Evolutionary conservation across 768 basidiomycete genomes (phyloP), one percentile per base, ranked within the genome.

Genomic region (Boletellus emodensis): DNA sequence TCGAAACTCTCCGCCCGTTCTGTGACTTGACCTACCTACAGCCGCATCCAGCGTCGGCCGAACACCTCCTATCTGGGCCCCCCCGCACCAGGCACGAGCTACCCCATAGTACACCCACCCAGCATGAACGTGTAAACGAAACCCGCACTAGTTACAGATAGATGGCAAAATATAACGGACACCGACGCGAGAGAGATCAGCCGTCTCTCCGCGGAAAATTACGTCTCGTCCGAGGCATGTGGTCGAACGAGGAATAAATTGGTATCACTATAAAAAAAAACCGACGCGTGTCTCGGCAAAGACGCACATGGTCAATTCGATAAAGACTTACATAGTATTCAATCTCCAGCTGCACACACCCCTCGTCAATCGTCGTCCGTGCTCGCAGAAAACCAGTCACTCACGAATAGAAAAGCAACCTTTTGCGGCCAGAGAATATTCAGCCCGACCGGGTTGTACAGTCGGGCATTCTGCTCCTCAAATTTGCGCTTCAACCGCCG

Each of bases 361-460:
- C 14, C n/a, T 46, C 2, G 18, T 60, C 36, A 52, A 48, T 3
- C 13, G 26, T 12, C 12, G 8, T 41, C 26, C 40, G 40, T 44
- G 6, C 20, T 3, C 20, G 2, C 28, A n/a, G 12, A 20, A 34
- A 44, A 48, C 35, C 24, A 24, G 9, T 22, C 42, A 87, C 94
- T 70, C 65, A 97, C 95, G 71, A 88, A 99, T 58, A 97, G 75
- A 67, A 94, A 94, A 0, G 89, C 96, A 48, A 88, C 85, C 61
- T 80, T 77, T 40, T 81, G 73, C 2, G 96, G 96, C 81, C 87
- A 90, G 14, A 94, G 72, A 37, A 98, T 80, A 57, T 93, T 88
- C 58, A 99, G 70, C 1, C 96, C 96, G 8, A 75, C 82, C 0
- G 90, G 87, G 62, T 97, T 93, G 72, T 85, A 96, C 17, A 90